Conservation (phyloP, 768 basidiomycete genomes). For the Trametes maxima region DNA sequence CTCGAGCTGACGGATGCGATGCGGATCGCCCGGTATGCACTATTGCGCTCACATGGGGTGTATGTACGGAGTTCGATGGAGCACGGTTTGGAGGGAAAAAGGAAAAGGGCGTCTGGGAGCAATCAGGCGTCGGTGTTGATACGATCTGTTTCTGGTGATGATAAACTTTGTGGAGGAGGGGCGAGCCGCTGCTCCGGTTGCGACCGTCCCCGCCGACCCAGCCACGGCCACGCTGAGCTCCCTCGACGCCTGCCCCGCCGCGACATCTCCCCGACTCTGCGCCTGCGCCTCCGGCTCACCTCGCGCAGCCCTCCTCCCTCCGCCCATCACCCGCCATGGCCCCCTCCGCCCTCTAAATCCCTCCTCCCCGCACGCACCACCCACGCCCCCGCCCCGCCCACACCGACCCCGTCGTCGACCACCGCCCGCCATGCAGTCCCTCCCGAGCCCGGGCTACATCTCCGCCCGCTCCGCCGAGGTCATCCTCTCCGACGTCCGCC, state of each 20-base stretch:
- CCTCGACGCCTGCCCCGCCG: too few species aligned
- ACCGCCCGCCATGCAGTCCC: conserved; percentile 5
- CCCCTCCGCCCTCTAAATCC: conserved; percentile 3
- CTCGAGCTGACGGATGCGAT: too few species aligned
- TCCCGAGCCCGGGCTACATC: conserved; percentile 70
- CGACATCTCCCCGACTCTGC: neutral
- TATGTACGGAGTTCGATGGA: neutral
- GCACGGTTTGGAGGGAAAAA: neutral
- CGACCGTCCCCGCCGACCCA: neutral
- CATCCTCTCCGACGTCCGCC: conserved; percentile 89
- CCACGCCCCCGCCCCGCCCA: neutral
- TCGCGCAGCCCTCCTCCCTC: conserved; percentile 13
- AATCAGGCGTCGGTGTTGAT: conserved; percentile 4
- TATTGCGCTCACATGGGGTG: neutral
- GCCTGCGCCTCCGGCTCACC: neutral
- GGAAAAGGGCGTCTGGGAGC: neutral
- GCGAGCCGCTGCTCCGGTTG: neutral
- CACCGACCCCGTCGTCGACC: conserved; percentile 1
- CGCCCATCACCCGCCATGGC: conserved; percentile 4
- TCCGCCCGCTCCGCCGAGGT: conserved; percentile 85
- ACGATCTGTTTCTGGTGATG: conserved; percentile 6
- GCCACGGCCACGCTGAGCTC: neutral
- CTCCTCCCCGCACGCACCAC: neutral
- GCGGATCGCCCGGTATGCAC: too few species aligned
- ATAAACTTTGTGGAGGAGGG: neutral